Evolutionary conservation across 2,329 filamentous ascomycete species (phyloP), one percentile per base, ranked within the genome.

Genomic region (Exophiala lecanii-corni): DNA sequence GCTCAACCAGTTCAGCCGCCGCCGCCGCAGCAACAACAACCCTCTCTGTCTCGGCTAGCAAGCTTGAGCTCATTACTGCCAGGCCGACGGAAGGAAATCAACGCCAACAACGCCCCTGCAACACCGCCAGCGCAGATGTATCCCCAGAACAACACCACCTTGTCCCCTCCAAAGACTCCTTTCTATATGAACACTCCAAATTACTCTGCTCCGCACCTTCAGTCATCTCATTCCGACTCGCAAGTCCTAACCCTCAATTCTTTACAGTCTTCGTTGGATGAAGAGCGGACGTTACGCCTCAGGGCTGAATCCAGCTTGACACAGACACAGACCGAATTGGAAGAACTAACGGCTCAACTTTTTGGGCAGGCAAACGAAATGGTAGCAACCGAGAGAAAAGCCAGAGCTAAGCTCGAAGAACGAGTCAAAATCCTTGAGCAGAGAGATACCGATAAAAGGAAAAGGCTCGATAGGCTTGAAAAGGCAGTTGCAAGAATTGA

Each of bases 291-390:
- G 4, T 63, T 75, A 38, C 75, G 79, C 21, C 67, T 71, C 40
- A 72, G 73, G n/a, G 78, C 78, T 0, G 79, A 82, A 57, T 67
- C 67, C 19, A 72, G 74, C 47, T 64, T 77, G 2, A 68, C 70
- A 25, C 70, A 73, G 38, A 71, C 78, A 12, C 75, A 72, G 48
- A 67, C 62, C 1, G 79, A 82, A 59, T 68, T 82, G 20, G 79
- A 82, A 53, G 79, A 82, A 41, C 60, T 82, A 46, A 79, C 73
- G 9, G 73, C 72, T 21, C 71, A 73, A 43, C 59, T 82, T 6
- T 82, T 82, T 59, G 74, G 74, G 39, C 75, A 81, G 57, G 79
- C 79, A 21, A 82, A 82, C 47, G 78, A 82, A 60, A 81, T 82
- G 78, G 79, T 82, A 6, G 78, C 78, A 2, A 65, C 70, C 41